Evolutionary conservation across 148 eudicot genomes (phyloP), one percentile per base, ranked within the genome.

Genomic region (Diospyros kaki): DNA sequence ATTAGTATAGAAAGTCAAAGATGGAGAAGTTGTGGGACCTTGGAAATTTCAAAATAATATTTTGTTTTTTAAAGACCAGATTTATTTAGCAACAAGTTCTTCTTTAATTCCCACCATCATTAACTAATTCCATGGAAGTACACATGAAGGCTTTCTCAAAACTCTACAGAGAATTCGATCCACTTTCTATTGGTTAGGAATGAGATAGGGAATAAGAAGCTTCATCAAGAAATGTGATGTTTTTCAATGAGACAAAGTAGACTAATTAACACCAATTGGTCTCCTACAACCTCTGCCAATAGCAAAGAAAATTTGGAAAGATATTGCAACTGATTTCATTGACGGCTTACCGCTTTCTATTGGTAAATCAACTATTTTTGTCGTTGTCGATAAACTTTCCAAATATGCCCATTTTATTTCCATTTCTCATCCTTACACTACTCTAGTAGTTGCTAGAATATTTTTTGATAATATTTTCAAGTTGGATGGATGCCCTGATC

Each of bases 321-420:
- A 59, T n/a, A 59, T 59, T 15, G 3, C 63, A 3, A 59, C 17
- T 28, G 63, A 59, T n/a, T 59, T 59, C 8, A 17, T 59, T n/a
- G 15, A 9, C 5, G 58, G 58, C 12, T 9, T 55, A 3, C 58
- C 58, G 11, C 2, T 3, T 9, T 55, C 63, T 4, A 59, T 2
- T 1, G 63, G 63, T 2, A 15, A 59, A 4, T 15, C 63, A 3
- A 59, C 8, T 15, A 59, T 59, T 11, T 59, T 59, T 15, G 63
- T 59, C 38, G 39, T 59, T 15, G 39, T 59, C 17, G 63, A 59
- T 59, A 15, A 38, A 17, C 10, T 59, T 3, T 59, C 63, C 2
- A 59, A 59, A n/a, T 17, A 59, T 59, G 39, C 63, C 28, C 63
- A 59, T 59, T 59, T 59, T 59, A 59, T 59, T 59, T 38, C 63